These are phyloP conservation scores for Paecilomyces sp. DNA, from an alignment of 2,329 filamentous ascomycete genomes.

Conservation along the genomic window DNA sequence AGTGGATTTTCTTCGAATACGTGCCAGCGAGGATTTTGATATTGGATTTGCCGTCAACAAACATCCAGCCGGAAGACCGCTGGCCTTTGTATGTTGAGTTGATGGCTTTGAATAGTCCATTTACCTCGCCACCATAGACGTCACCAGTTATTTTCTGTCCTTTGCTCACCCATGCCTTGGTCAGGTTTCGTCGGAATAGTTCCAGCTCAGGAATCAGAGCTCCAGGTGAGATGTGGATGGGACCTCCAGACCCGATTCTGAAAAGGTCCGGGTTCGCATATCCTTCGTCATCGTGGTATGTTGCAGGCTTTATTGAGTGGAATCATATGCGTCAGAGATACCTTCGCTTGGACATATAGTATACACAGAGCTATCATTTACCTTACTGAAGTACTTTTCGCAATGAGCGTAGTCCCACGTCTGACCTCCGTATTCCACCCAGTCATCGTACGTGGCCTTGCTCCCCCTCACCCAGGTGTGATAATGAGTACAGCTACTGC, in stretches of 20 bases:
- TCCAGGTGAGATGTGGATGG: conserved; percentile 47
- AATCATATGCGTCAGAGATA: background rate
- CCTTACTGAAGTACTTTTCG: conserved; percentile 39
- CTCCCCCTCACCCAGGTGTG: conserved; percentile 56
- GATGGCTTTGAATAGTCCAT: conserved; percentile 48
- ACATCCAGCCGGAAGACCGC: conserved; percentile 45
- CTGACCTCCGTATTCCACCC: conserved; percentile 36
- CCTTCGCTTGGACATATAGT: background rate
- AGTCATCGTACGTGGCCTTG: conserved; percentile 48
- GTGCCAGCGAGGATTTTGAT: conserved; percentile 44
- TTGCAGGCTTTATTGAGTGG: conserved; percentile 38
- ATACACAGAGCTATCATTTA: background rate
- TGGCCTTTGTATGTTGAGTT: conserved; percentile 51
- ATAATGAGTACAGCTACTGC: conserved; percentile 54
- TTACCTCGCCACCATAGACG: conserved; percentile 45
- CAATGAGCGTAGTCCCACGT: conserved; percentile 50
- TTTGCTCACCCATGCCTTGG: conserved; percentile 47
- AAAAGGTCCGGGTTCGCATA: conserved; percentile 38
- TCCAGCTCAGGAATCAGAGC: conserved; percentile 46
- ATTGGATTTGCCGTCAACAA: conserved; percentile 46
- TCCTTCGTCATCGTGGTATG: conserved; percentile 49
- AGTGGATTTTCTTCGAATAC: conserved; percentile 46
- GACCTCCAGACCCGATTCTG: conserved; percentile 46
- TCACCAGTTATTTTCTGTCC: conserved; percentile 46
- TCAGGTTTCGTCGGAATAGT: conserved; percentile 37